Evolutionary conservation across 768 basidiomycete genomes (phyloP), one percentile per base, ranked within the genome.

Genomic region (Boletus bicolor): DNA sequence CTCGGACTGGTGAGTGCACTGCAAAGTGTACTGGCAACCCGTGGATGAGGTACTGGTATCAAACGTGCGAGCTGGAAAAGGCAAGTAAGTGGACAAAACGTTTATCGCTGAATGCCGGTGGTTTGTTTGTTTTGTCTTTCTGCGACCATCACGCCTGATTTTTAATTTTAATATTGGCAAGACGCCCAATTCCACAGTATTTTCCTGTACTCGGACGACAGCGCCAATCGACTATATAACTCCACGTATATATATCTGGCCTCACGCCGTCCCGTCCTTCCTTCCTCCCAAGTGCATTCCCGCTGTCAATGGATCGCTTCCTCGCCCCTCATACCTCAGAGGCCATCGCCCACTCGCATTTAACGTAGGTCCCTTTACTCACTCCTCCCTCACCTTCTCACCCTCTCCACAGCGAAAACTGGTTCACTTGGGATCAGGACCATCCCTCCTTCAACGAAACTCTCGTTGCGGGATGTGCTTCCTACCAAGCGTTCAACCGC

Each of bases 401-500:
- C 58, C 49, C 47, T 51, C 43, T 57, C 55, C 42, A 28, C 64
- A 90, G 87, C 44, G 84, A 90, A 69, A 86, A 86, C 58, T 81
- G 77, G 71, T 79, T 79, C 59, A 76, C 73, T 42, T 90, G 88
- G 87, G 86, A 89, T 65, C 78, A 80, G 36, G 82, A 88, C 61
- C 82, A 85, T 59, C 83, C 83, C 14, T 81, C 82, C 12, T 76
- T 87, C 65, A 79, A 88, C 73, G 88, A 91, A 69, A 82, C 82
- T 3, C 79, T 91, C 54, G 81, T 91, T 41, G 86, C 89, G 1
- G 82, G 84, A 21, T 88, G 83, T 62, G 88, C 90, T n/a, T 85
- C 89, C 5, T 92, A 92, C 71, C 79, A 86, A 60, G 87, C 89
- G 3, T 83, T 92, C 63, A 82, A 82, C 61, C 85, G 89, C 51